Conservation (phyloP, 148 eudicot species). For the Chenopodium suecicum region DNA sequence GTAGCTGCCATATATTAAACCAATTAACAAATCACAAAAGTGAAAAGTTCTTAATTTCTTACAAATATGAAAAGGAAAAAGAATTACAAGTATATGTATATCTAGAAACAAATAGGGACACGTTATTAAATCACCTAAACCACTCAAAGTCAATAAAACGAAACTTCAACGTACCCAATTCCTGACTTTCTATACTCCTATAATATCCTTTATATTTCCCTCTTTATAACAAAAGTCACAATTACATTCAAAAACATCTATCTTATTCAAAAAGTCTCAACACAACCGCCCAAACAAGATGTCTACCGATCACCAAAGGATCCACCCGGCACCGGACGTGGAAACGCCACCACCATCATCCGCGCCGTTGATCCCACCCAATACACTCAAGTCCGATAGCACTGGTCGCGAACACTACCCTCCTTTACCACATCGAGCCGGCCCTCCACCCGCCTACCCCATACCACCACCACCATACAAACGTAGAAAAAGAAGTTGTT, state of each 20-base stretch:
- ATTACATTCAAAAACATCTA: background rate
- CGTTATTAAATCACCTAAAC: conserved; percentile 14
- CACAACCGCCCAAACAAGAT: background rate
- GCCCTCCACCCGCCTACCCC: conserved; percentile 10
- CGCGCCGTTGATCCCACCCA: conserved; percentile 17
- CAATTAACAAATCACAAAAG: no score
- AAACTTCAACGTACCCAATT: conserved; percentile 16
- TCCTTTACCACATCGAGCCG: conserved; percentile 3
- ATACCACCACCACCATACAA: conserved; percentile 24
- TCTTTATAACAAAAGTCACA: background rate
- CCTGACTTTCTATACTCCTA: background rate
- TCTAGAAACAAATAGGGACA: conserved; percentile 11
- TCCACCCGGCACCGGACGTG: conserved; percentile 27
- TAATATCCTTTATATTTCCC: background rate
- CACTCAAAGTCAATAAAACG: conserved; percentile 2
- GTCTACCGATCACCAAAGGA: conserved; percentile 17
- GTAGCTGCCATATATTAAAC: background rate
- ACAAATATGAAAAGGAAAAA: no score
- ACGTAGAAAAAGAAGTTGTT: conserved; percentile 2
- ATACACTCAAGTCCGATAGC: conserved; percentile 1
- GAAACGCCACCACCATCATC: conserved; percentile 2
- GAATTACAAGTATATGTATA: background rate
- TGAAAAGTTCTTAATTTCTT: no score
- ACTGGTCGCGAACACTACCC: background rate
- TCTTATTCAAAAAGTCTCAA: background rate